These are phyloP conservation scores for Murraya koenigii DNA, from an alignment of 345 rosid genomes.

Conservation along the genomic window DNA sequence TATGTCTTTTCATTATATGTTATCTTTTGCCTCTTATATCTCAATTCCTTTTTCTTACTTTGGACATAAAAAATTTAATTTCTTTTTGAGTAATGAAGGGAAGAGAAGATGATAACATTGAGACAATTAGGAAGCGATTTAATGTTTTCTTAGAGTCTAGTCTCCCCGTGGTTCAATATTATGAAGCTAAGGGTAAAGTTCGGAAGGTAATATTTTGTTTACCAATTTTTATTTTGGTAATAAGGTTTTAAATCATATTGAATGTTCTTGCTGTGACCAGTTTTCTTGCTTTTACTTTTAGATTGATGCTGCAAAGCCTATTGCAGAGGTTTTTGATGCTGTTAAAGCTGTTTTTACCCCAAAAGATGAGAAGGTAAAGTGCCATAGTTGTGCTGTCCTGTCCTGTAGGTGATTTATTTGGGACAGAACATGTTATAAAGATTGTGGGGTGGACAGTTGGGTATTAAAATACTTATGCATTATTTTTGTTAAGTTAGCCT, in stretches of 20 bases:
- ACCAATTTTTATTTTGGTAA: neutral
- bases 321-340: slow-evolving; percentile 60
- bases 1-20: neutral
- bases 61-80: neutral
- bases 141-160: slow-evolving; percentile 62
- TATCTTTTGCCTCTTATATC: neutral
- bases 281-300: slow-evolving; percentile 21
- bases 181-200: slow-evolving; percentile 55
- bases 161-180: slow-evolving; percentile 53
- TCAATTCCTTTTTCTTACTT: neutral
- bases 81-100: slow-evolving; percentile 42
- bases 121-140: slow-evolving; percentile 60
- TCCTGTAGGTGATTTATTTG: slow-evolving; percentile 6
- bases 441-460: neutral
- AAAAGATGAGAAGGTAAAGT: slow-evolving; percentile 49
- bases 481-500: neutral
- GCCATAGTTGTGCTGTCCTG: neutral
- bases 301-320: slow-evolving; percentile 71
- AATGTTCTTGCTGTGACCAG: slow-evolving; percentile 1
- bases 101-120: slow-evolving; percentile 74
- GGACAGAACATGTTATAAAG: neutral
- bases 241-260: neutral
- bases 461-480: neutral
- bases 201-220: slow-evolving; percentile 41
- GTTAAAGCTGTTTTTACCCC: slow-evolving; percentile 46